Base-by-base conservation (phyloP, 371 early-diverging fungal genomes). In the Mortierella sp. region DNA sequence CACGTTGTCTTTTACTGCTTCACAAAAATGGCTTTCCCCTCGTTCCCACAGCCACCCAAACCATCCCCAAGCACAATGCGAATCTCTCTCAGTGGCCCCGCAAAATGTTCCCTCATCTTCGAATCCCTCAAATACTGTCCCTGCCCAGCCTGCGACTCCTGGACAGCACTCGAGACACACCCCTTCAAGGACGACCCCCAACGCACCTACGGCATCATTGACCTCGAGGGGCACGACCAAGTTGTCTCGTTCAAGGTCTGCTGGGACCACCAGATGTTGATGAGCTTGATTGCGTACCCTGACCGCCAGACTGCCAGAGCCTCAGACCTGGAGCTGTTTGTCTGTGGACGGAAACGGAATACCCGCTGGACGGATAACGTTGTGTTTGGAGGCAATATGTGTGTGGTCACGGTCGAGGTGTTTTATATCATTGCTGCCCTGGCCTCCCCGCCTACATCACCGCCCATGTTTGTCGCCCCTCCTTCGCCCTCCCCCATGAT, bases 101-200 rank as follows among this genome's bases (percentile, higher is more conserved):
- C 32, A 32, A 60, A 29, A 60, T 60, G 60, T 29, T 60, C 60
- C 16, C 32, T 60, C 16, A 29, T 58, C 10, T 29, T 58, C 14
- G 58, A 58, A 29, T 58, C 58, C 29, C 58, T 58, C n/a, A 58
- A 58, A 12, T 58, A 58, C 58, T 58, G 58, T 4, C 58, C 58
- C 11, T 58, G 58, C 58, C 14, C 29, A 3, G 14, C 29, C 10
- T 58, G 29, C 14, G 14, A 58, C 29, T 29, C 58, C 14, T 58
- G 58, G 58, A 58, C 29, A 10, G 14, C 29, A n/a, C 58, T 58
- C 58, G 58, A 58, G 58, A 58, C 29, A 3, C 58, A 58, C 4
- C 14, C 29, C 58, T 58, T 58, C 27, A 29, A 29, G 58, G 29
- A 29, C 4, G 29, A 58, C 5, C 29, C 12, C 0, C 58, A 58